phyloP scores from a whole-genome alignment of 768 basidiomycete genomes.

The Leccinum variicolor region DNA sequence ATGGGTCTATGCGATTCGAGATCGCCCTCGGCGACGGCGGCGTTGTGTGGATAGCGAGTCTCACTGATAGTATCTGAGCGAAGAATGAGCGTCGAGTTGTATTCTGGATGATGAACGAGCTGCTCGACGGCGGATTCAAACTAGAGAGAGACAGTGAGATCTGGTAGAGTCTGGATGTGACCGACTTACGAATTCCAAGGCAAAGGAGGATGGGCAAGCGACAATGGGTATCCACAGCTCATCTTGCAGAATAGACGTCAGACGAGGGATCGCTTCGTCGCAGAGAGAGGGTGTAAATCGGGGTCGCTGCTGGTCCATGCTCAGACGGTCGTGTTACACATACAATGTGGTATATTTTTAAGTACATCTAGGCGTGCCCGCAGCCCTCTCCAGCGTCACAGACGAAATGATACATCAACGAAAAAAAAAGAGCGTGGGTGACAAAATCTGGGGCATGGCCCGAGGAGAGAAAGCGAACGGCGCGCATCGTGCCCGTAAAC shows the following conservation, averaged over 20 bases:
- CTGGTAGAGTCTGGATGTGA: not conserved
- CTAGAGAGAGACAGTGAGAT: slow-evolving; percentile 35
- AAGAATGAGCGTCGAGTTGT: slow-evolving; percentile 87
- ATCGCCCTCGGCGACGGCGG: not conserved
- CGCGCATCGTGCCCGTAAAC: not conserved
- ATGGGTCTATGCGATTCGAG: slow-evolving; percentile 40
- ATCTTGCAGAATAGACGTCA: slow-evolving; percentile 1
- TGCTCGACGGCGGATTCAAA: slow-evolving; percentile 72
- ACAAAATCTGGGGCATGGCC: slow-evolving; percentile 9
- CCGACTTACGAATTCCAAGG: slow-evolving; percentile 39
- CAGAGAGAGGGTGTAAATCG: slow-evolving; percentile 27
- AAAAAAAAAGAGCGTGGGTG: slow-evolving; percentile 22
- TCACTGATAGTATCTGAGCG: slow-evolving; percentile 66
- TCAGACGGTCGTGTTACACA: not conserved
- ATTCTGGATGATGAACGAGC: slow-evolving; percentile 85
- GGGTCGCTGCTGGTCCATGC: slow-evolving; percentile 8
- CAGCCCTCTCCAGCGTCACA: not conserved
- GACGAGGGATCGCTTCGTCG: not conserved
- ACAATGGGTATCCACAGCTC: slow-evolving; percentile 35
- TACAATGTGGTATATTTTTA: slow-evolving; percentile 10
- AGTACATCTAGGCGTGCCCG: slow-evolving; percentile 14
- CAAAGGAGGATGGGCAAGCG: slow-evolving; percentile 40
- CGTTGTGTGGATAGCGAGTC: slow-evolving; percentile 32
- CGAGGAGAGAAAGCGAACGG: slow-evolving; percentile 19
- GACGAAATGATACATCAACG: slow-evolving; percentile 21